phyloP scores from a whole-genome alignment of 768 basidiomycete genomes.

The Lyophyllum decastes region DNA sequence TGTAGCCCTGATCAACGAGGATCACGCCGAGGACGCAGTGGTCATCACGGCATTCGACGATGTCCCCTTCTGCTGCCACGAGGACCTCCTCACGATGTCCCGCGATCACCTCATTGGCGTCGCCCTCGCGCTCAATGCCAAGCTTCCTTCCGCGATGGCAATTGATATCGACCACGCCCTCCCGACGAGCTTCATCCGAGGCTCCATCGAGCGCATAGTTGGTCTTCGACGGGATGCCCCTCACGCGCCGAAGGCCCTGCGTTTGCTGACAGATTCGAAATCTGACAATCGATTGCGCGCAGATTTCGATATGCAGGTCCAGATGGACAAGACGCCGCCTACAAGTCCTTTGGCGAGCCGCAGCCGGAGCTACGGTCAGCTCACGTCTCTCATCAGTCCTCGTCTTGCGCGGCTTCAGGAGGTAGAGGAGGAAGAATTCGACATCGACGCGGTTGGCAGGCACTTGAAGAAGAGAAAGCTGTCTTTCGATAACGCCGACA shows the following conservation, averaged over 20 bases:
- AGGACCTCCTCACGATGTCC: constrained; percentile 68
- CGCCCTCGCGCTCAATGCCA: constrained; percentile 54
- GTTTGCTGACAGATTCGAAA: constrained; percentile 13
- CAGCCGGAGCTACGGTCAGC: constrained; percentile 21
- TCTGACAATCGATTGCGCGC: constrained; percentile 6
- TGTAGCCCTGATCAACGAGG: constrained; percentile 64
- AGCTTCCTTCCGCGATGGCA: constrained; percentile 50
- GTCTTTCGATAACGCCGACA: constrained; percentile 14
- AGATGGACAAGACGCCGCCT: constrained; percentile 29
- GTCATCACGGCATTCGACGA: constrained; percentile 61
- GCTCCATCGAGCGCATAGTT: constrained; percentile 59
- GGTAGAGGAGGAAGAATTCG: constrained; percentile 25
- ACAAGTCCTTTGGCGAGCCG: constrained; percentile 38
- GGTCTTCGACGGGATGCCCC: constrained; percentile 49
- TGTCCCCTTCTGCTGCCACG: constrained; percentile 74
- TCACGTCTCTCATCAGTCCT: constrained; percentile 22
- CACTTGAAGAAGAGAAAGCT: constrained; percentile 27
- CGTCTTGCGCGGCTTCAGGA: constrained; percentile 30
- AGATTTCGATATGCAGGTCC: constrained; percentile 8
- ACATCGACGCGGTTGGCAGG: constrained; percentile 13
- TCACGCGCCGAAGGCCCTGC: constrained; percentile 35
- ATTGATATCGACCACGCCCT: constrained; percentile 46
- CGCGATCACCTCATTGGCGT: constrained; percentile 53
- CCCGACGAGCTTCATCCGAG: constrained; percentile 47
- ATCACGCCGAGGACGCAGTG: constrained; percentile 51